phyloP scores from a whole-genome alignment of 2,329 filamentous ascomycete genomes.

The Epichloe brachyelytri region DNA sequence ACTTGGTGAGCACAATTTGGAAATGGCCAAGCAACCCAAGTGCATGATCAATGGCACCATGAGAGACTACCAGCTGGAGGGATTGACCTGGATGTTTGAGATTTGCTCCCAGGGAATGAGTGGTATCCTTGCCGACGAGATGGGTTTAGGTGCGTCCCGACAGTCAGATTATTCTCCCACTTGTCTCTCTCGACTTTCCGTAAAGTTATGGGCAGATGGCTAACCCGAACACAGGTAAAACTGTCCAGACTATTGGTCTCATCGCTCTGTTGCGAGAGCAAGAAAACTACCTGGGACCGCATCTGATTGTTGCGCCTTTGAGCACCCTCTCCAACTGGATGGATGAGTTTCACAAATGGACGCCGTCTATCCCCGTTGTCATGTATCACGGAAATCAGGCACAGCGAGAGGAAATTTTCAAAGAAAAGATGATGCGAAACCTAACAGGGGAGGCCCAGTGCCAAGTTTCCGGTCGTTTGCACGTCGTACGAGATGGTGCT shows the following conservation, averaged over 20 bases:
- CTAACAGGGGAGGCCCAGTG: constrained; percentile 46
- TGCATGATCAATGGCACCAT: constrained; percentile 79
- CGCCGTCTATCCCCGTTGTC: constrained; percentile 73
- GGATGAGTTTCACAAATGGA: constrained; percentile 85
- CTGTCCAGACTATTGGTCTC: constrained; percentile 78
- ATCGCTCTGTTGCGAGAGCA: constrained; percentile 81
- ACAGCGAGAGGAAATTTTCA: constrained; percentile 64
- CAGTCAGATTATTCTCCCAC: not conserved
- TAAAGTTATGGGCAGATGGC: not conserved
- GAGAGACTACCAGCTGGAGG: constrained; percentile 89
- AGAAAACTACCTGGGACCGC: constrained; percentile 70
- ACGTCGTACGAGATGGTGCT: constrained; percentile 96
- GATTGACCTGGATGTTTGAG: constrained; percentile 91
- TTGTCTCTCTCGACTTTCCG: not conserved
- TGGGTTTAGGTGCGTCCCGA: constrained; percentile 54
- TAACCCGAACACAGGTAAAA: constrained; percentile 52
- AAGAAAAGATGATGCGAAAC: constrained; percentile 55
- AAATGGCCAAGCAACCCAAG: constrained; percentile 74
- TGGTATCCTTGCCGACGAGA: constrained; percentile 85
- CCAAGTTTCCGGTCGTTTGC: constrained; percentile 78
- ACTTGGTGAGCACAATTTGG: constrained; percentile 52
- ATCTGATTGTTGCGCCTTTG: constrained; percentile 78
- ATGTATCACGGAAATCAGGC: constrained; percentile 80
- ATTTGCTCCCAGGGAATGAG: constrained; percentile 68
- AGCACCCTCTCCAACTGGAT: constrained; percentile 95